Evolutionary conservation across 805 yeast genomes (phyloP).

Genomic region (Candida oleophila): DNA sequence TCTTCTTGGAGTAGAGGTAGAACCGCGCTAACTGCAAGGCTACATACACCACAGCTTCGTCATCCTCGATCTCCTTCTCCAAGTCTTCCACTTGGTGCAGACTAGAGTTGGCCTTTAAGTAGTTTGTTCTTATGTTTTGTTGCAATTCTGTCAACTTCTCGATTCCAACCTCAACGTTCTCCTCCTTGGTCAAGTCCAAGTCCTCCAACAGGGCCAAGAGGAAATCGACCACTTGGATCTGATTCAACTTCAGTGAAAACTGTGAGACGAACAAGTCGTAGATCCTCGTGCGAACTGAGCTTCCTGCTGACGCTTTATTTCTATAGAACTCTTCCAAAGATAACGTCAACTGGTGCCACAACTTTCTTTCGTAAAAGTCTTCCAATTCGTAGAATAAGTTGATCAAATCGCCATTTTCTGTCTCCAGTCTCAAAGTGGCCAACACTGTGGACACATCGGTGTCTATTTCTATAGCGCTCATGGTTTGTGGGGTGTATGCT

Average conservation of each 20-base stretch:
- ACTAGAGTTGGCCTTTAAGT: constrained; percentile 27
- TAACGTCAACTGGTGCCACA: constrained; percentile 92
- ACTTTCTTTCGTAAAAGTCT: constrained; percentile 80
- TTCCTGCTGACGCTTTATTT: constrained; percentile 19
- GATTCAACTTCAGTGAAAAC: constrained; percentile 72
- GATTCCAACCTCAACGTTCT: constrained; percentile 18
- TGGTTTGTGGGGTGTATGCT: constrained; percentile 6
- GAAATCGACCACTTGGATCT: constrained; percentile 75
- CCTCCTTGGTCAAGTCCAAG: constrained; percentile 14
- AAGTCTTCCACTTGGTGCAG: constrained; percentile 19
- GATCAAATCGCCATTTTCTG: constrained; percentile 59
- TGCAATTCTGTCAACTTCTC: constrained; percentile 37
- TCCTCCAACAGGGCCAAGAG: constrained; percentile 50
- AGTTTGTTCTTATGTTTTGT: constrained; percentile 21
- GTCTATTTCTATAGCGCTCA: constrained; percentile 41
- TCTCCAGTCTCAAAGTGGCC: constrained; percentile 62
- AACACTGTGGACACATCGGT: constrained; percentile 45
- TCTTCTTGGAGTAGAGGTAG: constrained; percentile 51
- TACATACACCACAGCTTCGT: constrained; percentile 53
- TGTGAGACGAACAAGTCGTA: constrained; percentile 68
- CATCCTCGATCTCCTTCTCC: constrained; percentile 38
- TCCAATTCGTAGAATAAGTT: constrained; percentile 69
- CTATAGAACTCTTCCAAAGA: constrained; percentile 61
- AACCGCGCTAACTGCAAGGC: constrained; percentile 72
- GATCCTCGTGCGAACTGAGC: constrained; percentile 56